These are phyloP conservation scores for Catunica adiposa DNA, from an alignment of 2,329 filamentous ascomycete genomes.

Conservation along the genomic window DNA sequence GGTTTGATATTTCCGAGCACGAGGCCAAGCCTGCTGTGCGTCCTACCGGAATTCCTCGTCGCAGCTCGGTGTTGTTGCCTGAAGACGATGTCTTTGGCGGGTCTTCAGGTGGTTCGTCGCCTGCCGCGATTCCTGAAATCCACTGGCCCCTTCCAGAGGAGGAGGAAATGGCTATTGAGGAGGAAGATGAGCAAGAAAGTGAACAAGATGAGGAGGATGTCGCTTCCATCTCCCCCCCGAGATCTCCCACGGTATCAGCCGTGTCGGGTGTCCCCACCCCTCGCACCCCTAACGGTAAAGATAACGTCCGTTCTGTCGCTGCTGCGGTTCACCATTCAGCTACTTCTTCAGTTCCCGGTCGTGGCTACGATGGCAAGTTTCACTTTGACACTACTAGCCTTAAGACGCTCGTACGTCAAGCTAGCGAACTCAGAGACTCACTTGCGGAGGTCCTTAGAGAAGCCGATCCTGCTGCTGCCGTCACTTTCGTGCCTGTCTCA, in stretches of 20 bases:
- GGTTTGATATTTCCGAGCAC: constrained; percentile 4
- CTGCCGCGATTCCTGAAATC: constrained; percentile 5
- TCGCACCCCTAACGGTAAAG: constrained; percentile 18
- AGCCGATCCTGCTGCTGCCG: constrained; percentile 32
- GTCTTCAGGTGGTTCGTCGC: constrained; percentile 7
- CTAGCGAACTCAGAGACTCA: constrained; percentile 40
- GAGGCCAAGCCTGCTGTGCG: neutral
- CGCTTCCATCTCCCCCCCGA: neutral
- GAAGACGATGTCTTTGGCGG: constrained; percentile 51
- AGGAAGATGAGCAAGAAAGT: constrained; percentile 17
- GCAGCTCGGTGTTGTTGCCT: constrained; percentile 46
- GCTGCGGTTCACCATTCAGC: constrained; percentile 43
- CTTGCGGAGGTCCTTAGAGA: constrained; percentile 43
- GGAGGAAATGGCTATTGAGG: neutral
- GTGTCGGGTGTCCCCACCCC: neutral
- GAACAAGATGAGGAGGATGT: neutral
- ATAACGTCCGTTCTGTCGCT: constrained; percentile 42
- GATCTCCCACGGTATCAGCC: neutral
- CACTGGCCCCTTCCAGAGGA: constrained; percentile 11
- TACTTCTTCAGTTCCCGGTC: constrained; percentile 23
- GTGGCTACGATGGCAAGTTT: constrained; percentile 30
- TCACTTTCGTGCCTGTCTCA: neutral
- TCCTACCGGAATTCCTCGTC: constrained; percentile 20
- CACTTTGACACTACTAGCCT: constrained; percentile 54
- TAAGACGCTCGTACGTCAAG: constrained; percentile 47